Conservation (phyloP, 495 filamentous ascomycete species). For the Hypoxylon lenormandii region DNA sequence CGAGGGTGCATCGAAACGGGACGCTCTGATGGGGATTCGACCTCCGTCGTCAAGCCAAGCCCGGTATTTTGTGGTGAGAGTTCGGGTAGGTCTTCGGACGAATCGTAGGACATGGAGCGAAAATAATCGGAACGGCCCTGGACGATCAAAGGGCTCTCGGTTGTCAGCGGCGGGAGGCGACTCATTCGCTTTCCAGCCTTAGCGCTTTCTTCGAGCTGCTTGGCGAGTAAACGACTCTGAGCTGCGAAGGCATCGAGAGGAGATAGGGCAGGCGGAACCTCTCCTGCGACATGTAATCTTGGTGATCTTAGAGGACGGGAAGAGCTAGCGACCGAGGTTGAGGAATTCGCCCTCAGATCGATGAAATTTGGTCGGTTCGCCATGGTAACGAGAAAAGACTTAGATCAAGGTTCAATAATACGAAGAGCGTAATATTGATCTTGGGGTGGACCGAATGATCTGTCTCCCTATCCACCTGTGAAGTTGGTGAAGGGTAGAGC, state of each 20-base stretch:
- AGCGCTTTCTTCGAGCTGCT: conserved; percentile 81
- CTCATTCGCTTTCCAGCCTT: conserved; percentile 80
- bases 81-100: conserved; percentile 57
- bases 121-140: conserved; percentile 79
- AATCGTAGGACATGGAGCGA: conserved; percentile 67
- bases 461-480: conserved; percentile 12
- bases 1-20: conserved; percentile 79
- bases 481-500: not conserved
- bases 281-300: conserved; percentile 82
- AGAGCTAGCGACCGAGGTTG: conserved; percentile 62
- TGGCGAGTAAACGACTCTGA: conserved; percentile 87
- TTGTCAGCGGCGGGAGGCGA: conserved; percentile 82
- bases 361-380: conserved; percentile 68
- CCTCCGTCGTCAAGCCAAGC: conserved; percentile 64
- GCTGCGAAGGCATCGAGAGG: conserved; percentile 93
- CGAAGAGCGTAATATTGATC: not conserved
- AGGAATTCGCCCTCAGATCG: conserved; percentile 73
- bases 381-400: conserved; percentile 55
- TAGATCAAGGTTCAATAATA: not conserved
- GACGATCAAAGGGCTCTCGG: conserved; percentile 75
- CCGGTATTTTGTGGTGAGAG: conserved; percentile 51
- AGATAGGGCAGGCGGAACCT: conserved; percentile 89
- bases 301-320: conserved; percentile 71
- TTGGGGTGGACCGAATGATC: not conserved
- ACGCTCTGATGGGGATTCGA: conserved; percentile 67